A percentile compares a stretch with the other conserved stretches of the same genome.
Evolutionary conservation across 257 asterid species (phyloP).

Genomic region (Leonotis leonurus): DNA sequence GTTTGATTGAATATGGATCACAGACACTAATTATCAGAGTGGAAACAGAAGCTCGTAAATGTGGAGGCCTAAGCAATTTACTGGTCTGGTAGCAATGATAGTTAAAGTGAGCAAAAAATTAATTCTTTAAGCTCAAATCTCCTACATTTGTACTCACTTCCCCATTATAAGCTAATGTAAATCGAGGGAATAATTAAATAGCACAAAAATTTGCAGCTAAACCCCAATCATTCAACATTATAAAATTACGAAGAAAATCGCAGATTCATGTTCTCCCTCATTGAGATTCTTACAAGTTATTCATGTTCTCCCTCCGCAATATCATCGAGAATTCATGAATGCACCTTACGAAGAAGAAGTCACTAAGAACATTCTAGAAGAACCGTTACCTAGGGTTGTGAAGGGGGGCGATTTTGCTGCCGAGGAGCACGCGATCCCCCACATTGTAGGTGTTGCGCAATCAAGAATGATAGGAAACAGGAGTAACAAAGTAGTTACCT

Average conservation of each 20-base stretch:
- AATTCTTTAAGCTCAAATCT: neutral
- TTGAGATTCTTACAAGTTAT: too few relatives aligned
- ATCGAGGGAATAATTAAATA: neutral
- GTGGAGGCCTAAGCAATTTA: neutral
- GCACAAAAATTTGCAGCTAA: neutral
- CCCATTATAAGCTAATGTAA: too few relatives aligned
- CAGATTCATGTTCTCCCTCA: neutral
- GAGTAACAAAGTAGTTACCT: constrained; percentile 23
- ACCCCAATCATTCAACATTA: neutral
- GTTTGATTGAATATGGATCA: too few relatives aligned
- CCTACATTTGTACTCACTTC: neutral
- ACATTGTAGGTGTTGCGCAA: constrained; percentile 47
- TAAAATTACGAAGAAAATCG: neutral
- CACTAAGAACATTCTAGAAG: neutral
- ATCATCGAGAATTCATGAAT: neutral
- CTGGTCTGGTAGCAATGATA: neutral
- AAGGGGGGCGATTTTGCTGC: constrained; percentile 74
- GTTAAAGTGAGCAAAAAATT: neutral
- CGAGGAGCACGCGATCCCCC: constrained; percentile 73
- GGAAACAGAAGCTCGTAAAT: neutral
- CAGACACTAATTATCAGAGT: too few relatives aligned
- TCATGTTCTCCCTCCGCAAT: neutral
- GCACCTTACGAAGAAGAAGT: neutral
- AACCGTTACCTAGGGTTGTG: constrained; percentile 69
- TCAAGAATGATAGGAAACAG: constrained; percentile 16